Evolutionary conservation across 1,284 basidiomycete genomes (phyloP).

Genomic region (Rhizopogon parksii): DNA sequence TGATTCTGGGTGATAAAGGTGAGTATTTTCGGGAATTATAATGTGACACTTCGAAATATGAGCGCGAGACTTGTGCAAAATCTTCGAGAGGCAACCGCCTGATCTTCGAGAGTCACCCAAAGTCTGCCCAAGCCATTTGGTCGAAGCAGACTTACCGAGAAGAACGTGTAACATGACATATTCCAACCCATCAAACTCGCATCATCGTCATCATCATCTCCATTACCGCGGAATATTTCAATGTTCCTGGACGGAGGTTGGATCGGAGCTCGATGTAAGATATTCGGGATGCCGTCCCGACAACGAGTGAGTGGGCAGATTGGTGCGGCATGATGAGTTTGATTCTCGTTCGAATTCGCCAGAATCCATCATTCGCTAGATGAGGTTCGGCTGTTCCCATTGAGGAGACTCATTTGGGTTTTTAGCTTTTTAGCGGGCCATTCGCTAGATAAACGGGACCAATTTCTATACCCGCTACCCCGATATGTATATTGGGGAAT

Average conservation of each 20-base stretch:
- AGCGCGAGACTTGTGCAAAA: constrained; percentile 15
- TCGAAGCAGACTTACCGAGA: not conserved
- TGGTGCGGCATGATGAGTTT: constrained; percentile 13
- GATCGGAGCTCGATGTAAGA: constrained; percentile 4
- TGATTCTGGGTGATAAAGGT: constrained; percentile 15
- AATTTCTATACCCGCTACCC: constrained; percentile 13
- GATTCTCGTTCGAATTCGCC: constrained; percentile 17
- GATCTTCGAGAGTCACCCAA: not conserved
- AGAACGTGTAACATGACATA: not conserved
- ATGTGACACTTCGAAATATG: constrained; percentile 22
- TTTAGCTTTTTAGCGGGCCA: constrained; percentile 26
- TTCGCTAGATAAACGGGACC: constrained; percentile 15
- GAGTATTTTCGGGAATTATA: constrained; percentile 12
- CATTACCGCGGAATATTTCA: not conserved
- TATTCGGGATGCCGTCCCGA: constrained; percentile 22
- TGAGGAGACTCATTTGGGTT: constrained; percentile 28
- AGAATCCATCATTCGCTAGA: constrained; percentile 15
- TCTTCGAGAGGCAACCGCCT: constrained; percentile 5
- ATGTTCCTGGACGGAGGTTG: not conserved
- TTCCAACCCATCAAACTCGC: not conserved
- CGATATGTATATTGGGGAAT: constrained; percentile 17
- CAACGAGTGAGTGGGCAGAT: constrained; percentile 13
- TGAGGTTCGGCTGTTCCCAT: constrained; percentile 15
- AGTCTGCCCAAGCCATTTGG: not conserved
- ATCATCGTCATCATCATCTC: not conserved